phyloP scores from a whole-genome alignment of 805 yeast species.

The Lipomyces yamanashiensis region DNA sequence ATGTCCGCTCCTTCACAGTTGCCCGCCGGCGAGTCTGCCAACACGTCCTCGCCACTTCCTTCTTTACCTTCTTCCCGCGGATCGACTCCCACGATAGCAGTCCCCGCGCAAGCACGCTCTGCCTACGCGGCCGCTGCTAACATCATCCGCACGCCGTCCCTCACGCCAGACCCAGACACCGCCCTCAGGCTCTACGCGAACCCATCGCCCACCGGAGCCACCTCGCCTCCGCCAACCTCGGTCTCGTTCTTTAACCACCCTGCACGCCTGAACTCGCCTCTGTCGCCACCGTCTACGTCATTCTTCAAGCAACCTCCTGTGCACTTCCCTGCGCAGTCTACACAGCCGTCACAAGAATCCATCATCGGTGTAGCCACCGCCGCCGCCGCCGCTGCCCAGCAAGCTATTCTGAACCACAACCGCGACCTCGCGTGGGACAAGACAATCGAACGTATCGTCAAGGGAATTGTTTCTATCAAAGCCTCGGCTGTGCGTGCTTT shows the following conservation, averaged over 20 bases:
- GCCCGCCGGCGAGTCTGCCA: too few species aligned
- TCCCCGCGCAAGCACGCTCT: not conserved
- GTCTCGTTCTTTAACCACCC: not conserved
- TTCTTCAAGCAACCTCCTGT: not conserved
- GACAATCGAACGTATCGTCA: constrained; percentile 34
- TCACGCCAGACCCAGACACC: constrained; percentile 35
- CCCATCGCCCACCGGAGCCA: constrained; percentile 7
- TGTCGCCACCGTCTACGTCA: constrained; percentile 4
- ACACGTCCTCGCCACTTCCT: not conserved
- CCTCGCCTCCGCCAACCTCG: constrained; percentile 12
- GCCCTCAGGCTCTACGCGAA: constrained; percentile 21
- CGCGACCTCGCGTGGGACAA: constrained; percentile 33
- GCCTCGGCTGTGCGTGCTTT: constrained; percentile 35
- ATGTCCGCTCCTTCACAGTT: too few species aligned
- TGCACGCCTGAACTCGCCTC: constrained; percentile 8
- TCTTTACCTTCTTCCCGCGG: not conserved
- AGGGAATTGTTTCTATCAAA: constrained; percentile 35
- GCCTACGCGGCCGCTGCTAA: constrained; percentile 12
- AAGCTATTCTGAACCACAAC: constrained; percentile 1
- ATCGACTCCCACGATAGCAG: not conserved
- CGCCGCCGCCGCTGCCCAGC: constrained; percentile 15
- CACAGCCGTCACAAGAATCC: not conserved
- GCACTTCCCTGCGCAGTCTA: too few species aligned
- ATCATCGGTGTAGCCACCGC: constrained; percentile 8
- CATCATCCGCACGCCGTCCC: constrained; percentile 29